phyloP scores from a whole-genome alignment of 495 filamentous ascomycete genomes.

The Neurospora pannonica region DNA sequence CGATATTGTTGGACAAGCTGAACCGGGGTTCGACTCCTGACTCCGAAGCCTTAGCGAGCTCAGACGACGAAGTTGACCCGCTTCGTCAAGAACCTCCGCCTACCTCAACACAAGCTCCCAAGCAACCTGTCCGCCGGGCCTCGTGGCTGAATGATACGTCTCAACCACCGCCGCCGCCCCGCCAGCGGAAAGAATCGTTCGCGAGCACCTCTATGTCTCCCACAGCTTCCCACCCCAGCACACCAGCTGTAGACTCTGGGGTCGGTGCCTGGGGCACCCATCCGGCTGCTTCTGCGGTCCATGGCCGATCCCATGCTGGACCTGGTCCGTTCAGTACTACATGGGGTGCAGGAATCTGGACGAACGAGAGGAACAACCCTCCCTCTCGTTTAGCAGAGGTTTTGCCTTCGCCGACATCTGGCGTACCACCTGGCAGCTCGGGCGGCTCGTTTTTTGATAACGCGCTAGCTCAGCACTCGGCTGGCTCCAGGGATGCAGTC shows the following conservation, averaged over 20 bases:
- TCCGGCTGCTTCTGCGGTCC: conserved; percentile 33
- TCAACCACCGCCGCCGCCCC: conserved; percentile 31
- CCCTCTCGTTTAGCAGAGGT: conserved; percentile 65
- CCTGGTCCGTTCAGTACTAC: conserved; percentile 45
- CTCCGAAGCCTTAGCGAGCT: conserved; percentile 85
- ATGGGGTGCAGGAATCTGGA: conserved; percentile 74
- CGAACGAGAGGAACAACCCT: conserved; percentile 65
- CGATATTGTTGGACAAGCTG: conserved; percentile 62
- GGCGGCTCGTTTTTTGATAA: conserved; percentile 34
- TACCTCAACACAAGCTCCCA: conserved; percentile 34
- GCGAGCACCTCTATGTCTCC: conserved; percentile 62
- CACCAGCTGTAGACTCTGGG: conserved; percentile 59
- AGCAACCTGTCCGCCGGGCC: conserved; percentile 42
- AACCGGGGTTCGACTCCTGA: conserved; percentile 81
- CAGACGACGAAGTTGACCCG: conserved; percentile 73
- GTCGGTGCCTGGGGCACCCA: conserved; percentile 51
- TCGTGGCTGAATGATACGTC: conserved; percentile 55
- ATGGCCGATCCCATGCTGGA: conserved; percentile 50
- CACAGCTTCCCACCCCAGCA: conserved; percentile 64
- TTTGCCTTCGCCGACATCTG: conserved; percentile 65
- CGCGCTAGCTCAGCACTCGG: conserved; percentile 35
- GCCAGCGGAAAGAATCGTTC: conserved; percentile 49
- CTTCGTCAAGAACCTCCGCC: conserved; percentile 40
- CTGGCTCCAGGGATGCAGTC: conserved; percentile 32
- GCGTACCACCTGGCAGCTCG: conserved; percentile 42